Percentiles rank a stretch among this genome's conserved stretches.
phyloP scores from a whole-genome alignment of 768 basidiomycete genomes.

The Boletus speciosus region DNA sequence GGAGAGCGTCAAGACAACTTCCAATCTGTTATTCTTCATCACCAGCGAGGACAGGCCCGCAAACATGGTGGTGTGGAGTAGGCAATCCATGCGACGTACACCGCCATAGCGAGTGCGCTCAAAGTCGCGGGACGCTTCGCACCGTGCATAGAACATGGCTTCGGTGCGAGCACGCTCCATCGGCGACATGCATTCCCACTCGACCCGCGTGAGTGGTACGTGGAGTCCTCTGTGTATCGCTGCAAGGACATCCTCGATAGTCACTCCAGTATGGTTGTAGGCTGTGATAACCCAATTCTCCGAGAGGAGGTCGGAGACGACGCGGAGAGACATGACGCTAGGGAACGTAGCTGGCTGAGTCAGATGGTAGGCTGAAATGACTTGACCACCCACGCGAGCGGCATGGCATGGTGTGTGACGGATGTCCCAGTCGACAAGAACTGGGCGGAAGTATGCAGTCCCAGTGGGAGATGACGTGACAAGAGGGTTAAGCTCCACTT shows the following conservation, averaged over 20 bases:
- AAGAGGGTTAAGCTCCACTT: conserved; percentile 15
- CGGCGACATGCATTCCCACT: conserved; percentile 42
- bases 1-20: conserved; percentile 43
- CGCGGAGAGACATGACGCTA: conserved; percentile 32
- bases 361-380: conserved; percentile 27
- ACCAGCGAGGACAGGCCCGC: conserved; percentile 47
- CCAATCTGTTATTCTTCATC: conserved; percentile 37
- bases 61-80: conserved; percentile 48
- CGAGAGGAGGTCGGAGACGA: conserved; percentile 47
- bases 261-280: conserved; percentile 45
- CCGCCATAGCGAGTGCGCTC: conserved; percentile 37
- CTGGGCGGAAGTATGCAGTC: conserved; percentile 5
- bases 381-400: conserved; percentile 12
- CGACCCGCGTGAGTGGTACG: conserved; percentile 35
- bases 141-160: conserved; percentile 43
- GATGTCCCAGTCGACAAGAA: conserved; percentile 48
- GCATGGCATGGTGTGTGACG: conserved; percentile 37
- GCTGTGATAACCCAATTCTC: conserved; percentile 41
- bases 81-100: conserved; percentile 46
- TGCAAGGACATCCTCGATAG: conserved; percentile 47
- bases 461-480: conserved; percentile 13
- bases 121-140: conserved; percentile 37
- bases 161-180: conserved; percentile 44
- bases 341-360: conserved; percentile 44
- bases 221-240: conserved; percentile 42